Conservation (phyloP, 805 yeast genomes). For the Suhomyces vadensis region DNA sequence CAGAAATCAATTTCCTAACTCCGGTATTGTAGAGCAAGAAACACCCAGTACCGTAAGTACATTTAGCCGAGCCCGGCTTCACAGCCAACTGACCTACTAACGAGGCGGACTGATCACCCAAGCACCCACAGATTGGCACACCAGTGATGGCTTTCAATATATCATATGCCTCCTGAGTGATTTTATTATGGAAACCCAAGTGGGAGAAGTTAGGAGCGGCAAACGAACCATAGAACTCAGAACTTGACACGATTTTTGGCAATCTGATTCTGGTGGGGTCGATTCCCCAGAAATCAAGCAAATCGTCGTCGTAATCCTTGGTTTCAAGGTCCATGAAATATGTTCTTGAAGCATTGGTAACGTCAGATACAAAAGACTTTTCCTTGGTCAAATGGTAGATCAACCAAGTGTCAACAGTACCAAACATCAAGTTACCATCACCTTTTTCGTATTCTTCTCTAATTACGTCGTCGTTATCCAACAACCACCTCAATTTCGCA, state of each 20-base stretch:
- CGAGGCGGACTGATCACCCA: slow-evolving; percentile 94
- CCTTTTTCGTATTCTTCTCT: slow-evolving; percentile 70
- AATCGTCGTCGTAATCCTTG: slow-evolving; percentile 69
- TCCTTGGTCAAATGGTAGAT: slow-evolving; percentile 78
- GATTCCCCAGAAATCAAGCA: slow-evolving; percentile 78
- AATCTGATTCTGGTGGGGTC: slow-evolving; percentile 62
- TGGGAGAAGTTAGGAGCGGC: slow-evolving; percentile 56
- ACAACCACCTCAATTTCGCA: slow-evolving; percentile 83
- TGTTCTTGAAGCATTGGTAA: slow-evolving; percentile 90
- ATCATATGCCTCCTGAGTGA: slow-evolving; percentile 54
- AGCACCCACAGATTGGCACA: slow-evolving; percentile 82
- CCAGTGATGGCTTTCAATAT: slow-evolving; percentile 51
- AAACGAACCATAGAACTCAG: slow-evolving; percentile 77
- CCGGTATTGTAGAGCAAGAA: slow-evolving; percentile 90
- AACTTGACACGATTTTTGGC: slow-evolving; percentile 78
- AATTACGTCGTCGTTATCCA: slow-evolving; percentile 73
- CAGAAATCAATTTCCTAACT: slow-evolving; percentile 61
- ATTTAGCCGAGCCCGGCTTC: slow-evolving; percentile 81
- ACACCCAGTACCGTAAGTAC: slow-evolving; percentile 97
- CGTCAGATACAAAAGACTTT: slow-evolving; percentile 74
- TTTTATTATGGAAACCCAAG: slow-evolving; percentile 52
- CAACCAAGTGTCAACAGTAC: slow-evolving; percentile 94
- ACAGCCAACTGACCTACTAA: slow-evolving; percentile 90
- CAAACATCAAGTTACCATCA: slow-evolving; percentile 75
- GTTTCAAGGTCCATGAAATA: slow-evolving; percentile 83